Evolutionary conservation across 2,329 filamentous ascomycete species (phyloP), one percentile per base, ranked within the genome.

Genomic region (Penicillium sclerotigenum): DNA sequence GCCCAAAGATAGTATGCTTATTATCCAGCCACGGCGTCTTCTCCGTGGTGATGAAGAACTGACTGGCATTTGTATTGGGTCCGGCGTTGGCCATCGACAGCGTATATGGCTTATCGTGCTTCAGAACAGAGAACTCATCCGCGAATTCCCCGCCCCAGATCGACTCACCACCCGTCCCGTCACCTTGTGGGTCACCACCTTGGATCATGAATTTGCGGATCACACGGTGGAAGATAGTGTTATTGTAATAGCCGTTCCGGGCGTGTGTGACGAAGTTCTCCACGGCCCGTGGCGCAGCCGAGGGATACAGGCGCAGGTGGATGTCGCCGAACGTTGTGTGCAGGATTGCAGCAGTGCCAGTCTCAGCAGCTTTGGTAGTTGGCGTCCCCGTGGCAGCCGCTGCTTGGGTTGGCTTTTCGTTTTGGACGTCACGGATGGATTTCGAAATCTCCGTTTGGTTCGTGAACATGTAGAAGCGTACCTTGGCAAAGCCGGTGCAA

Each of bases 191-290:
- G 70, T 96, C 91, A 48, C 91, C 91, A 22, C 84, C 85, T 62
- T 80, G 91, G 58, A 99, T 96, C 95, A 99, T 99, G 77, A 99
- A 99, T 70, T 97, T 97, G 59, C 89, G 86, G 65, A 99, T 99
- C 7, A 99, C 89, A 33, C 94, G 88, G 75, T 99, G 94, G 81
- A 99, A 99, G 65, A 97, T 93, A 33, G 93, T 92, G 75, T 90
- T 90, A 78, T 99, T 97, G 79, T 99, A 99, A 74, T 99, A 99
- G 1, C 90, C 91, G 56, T 87, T 88, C 67, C 87, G 88, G 3
- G 91, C 85, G 68, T 97, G 94, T 0, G 91, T 95, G 53, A 95
- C 90, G 71, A 99, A 99, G 74, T 99, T 99, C 76, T 99, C 94
- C 4, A 99, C 93, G 0, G 95, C 87, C 72, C 93, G 95, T 31